phyloP scores from a whole-genome alignment of 1,139 yeast genomes.

The Saccharomyces hybrid region DNA sequence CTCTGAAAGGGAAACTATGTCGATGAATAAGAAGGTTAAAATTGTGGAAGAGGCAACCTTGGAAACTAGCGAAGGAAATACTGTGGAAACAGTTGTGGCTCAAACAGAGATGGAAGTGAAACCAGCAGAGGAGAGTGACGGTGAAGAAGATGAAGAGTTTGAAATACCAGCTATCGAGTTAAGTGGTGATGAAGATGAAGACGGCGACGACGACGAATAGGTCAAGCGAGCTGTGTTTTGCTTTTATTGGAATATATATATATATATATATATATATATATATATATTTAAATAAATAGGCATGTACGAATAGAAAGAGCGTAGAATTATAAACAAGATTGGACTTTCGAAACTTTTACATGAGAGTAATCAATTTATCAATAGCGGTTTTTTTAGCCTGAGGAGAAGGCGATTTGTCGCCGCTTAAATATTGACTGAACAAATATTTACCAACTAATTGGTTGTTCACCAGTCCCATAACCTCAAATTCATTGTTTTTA shows the following conservation, averaged over 20 bases:
- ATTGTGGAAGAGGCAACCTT: constrained; percentile 10
- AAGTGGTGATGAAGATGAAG: constrained; percentile 33
- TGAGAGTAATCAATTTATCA: constrained; percentile 28
- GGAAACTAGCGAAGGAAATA: constrained; percentile 26
- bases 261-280: background rate
- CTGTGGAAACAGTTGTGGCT: constrained; percentile 19
- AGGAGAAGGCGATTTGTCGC: constrained; percentile 47
- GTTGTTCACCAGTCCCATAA: constrained; percentile 43
- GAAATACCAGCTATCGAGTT: constrained; percentile 52
- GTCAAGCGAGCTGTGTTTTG: background rate
- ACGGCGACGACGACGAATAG: constrained; percentile 6
- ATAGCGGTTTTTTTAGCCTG: constrained; percentile 32
- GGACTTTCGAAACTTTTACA: constrained; percentile 12
- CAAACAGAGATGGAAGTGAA: background rate
- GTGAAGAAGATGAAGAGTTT: constrained; percentile 38
- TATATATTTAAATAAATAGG: background rate
- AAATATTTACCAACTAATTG: constrained; percentile 48
- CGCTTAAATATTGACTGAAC: constrained; percentile 53
- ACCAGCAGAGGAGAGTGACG: constrained; percentile 6
- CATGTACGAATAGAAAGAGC: background rate
- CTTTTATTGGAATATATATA: background rate
- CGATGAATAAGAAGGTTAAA: constrained; percentile 1
- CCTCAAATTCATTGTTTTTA: constrained; percentile 27
- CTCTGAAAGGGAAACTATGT: background rate
- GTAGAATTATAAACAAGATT: background rate